Evolutionary conservation across 2,329 filamentous ascomycete genomes (phyloP).

Genomic region (Calonectria montana): DNA sequence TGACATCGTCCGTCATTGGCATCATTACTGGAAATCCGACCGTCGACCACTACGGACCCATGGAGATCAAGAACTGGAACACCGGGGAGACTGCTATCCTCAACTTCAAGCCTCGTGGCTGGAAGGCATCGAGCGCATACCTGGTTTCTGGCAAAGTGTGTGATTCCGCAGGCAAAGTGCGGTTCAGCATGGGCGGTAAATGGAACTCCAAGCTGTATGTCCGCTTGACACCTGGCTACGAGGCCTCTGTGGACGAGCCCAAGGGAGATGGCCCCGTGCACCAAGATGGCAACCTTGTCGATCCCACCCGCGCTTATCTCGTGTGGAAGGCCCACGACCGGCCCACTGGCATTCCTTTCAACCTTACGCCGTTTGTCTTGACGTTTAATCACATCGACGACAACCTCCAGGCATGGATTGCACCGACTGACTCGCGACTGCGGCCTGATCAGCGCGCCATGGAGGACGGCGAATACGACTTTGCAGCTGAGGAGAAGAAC

Average conservation of each 20-base stretch:
- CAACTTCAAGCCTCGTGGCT: conserved; percentile 95
- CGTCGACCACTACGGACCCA: conserved; percentile 97
- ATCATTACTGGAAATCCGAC: conserved; percentile 97
- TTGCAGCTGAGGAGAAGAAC: conserved; percentile 94
- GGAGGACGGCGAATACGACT: conserved; percentile 98
- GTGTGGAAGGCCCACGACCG: conserved; percentile 92
- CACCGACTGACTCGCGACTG: conserved; percentile 93
- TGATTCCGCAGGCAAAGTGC: conserved; percentile 81
- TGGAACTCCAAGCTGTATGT: conserved; percentile 99
- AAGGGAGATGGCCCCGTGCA: conserved; percentile 52
- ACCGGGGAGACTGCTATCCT: conserved; percentile 91
- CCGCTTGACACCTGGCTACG: conserved; percentile 89
- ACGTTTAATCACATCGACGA: conserved; percentile 94
- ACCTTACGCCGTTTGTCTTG: conserved; percentile 94
- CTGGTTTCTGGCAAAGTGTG: conserved; percentile 88
- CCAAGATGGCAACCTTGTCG: conserved; percentile 68
- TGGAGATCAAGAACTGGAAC: conserved; percentile 98
- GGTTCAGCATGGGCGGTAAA: conserved; percentile 89
- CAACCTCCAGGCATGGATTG: conserved; percentile 79
- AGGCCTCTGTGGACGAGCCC: conserved; percentile 75
- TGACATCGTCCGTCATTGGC: conserved; percentile 95
- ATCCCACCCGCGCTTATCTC: conserved; percentile 82
- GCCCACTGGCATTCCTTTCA: conserved; percentile 91
- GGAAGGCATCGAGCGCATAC: conserved; percentile 94
- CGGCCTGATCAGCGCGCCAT: conserved; percentile 96